A percentile compares a stretch with the other conserved stretches of the same genome.
Evolutionary conservation across 1,284 basidiomycete genomes (phyloP).

Genomic region (Ceratobasidium sp.): DNA sequence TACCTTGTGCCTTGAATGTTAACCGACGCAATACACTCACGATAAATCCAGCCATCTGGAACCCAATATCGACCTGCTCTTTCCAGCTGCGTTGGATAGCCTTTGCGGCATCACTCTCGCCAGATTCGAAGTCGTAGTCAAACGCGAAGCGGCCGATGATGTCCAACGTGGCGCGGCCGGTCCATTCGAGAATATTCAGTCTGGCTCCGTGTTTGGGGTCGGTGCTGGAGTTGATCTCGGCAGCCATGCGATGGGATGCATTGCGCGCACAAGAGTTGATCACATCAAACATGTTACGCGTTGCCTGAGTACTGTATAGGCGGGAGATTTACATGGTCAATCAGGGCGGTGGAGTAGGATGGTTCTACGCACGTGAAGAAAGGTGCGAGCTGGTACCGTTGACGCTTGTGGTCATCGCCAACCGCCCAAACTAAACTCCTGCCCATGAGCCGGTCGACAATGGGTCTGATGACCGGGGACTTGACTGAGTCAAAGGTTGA

Average conservation of each 20-base stretch:
- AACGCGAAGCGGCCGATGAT: conserved; percentile 52
- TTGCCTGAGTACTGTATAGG: conserved; percentile 42
- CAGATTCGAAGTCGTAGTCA: conserved; percentile 53
- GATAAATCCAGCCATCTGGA: conserved; percentile 51
- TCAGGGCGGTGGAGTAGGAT: neutral
- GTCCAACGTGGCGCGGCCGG: conserved; percentile 47
- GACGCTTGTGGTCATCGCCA: conserved; percentile 53
- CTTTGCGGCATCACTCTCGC: conserved; percentile 50
- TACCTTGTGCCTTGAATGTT: neutral
- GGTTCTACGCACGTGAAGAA: conserved; percentile 48
- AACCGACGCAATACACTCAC: conserved; percentile 36
- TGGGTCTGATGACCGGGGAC: conserved; percentile 51
- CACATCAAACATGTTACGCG: conserved; percentile 44
- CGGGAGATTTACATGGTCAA: neutral
- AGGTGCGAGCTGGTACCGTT: conserved; percentile 50
- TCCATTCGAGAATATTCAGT: conserved; percentile 49
- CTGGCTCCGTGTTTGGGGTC: conserved; percentile 8
- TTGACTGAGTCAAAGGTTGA: conserved; percentile 42
- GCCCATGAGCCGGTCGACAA: conserved; percentile 53
- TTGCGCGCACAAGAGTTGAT: conserved; percentile 33
- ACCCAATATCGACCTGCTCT: conserved; percentile 49
- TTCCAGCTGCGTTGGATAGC: conserved; percentile 52
- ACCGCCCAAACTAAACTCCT: conserved; percentile 53
- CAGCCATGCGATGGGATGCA: conserved; percentile 12
- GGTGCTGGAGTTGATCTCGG: conserved; percentile 10